Evolutionary conservation across 331 rosid genomes (phyloP), one percentile per base, ranked within the genome.

Genomic region (Malus hybrid): DNA sequence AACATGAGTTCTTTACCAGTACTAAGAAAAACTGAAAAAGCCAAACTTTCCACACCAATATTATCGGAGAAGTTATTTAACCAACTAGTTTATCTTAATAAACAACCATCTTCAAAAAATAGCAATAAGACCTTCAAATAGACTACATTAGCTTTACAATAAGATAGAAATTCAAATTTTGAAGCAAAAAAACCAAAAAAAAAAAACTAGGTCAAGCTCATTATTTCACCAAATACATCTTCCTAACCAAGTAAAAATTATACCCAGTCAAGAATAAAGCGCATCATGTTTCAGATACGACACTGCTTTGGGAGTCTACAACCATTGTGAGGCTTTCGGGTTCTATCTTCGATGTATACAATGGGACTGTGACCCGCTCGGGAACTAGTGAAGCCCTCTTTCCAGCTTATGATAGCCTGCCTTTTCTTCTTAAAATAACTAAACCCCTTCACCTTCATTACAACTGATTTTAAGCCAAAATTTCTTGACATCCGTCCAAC

Each of bases 241-340:
- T 1, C 46, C 27, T 22, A 20, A 55, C 33, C 75, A 59, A 57
- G 70, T 48, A 7, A 27, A 60, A 64, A 31, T 42, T 63, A 48
- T 55, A 48, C 75, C 56, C 70, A 10, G 13, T 55, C 16, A 82
- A 24, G 31, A 5, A 56, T n/a, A 29, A 6, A 12, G 63, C 28
- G 56, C 34, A 73, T 29, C 3, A 6, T 10, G 12, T 36, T 64
- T 79, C 79, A 92, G 55, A 84, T 78, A 0, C 96, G 86, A 24
- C 96, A 87, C 67, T 76, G 78, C 89, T 88, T 92, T 2, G 89
- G 96, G 67, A 80, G 93, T 31, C 96, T 81, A 83, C 97, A 92
- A 32, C 96, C 96, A 65, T 92, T 88, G 66, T 92, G 97, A 50
- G 97, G 88, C 5, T 80, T 78, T 24, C 88, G 80, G 18, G 97